Conservation (phyloP, 371 early-diverging fungal genomes). For the Batrachochytrium dendrobatidis region DNA sequence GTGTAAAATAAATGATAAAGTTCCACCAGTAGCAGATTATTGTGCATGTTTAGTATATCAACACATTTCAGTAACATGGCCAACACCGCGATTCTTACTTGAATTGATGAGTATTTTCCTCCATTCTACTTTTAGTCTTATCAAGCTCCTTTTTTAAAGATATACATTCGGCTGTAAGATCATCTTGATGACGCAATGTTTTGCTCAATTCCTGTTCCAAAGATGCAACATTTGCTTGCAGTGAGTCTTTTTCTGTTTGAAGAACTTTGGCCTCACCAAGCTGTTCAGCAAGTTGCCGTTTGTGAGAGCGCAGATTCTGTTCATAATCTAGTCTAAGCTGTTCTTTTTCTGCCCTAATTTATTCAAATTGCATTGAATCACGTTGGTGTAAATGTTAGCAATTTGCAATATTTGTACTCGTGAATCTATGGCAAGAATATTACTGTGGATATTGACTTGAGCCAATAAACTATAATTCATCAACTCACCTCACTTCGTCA, state of each 20-base stretch:
- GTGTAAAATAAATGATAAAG: neutral
- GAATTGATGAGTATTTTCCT: slow-evolving; percentile 22
- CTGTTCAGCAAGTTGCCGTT: slow-evolving; percentile 32
- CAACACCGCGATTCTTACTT: slow-evolving; percentile 9
- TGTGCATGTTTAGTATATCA: neutral
- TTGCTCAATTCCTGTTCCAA: slow-evolving; percentile 22
- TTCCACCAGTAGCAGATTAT: neutral
- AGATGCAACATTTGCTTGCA: neutral
- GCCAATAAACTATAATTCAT: neutral
- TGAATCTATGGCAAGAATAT: neutral
- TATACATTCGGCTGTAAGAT: slow-evolving; percentile 22
- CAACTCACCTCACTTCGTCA: slow-evolving; percentile 11
- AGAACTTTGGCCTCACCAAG: slow-evolving; percentile 22
- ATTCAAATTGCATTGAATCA: neutral
- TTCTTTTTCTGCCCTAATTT: slow-evolving; percentile 34
- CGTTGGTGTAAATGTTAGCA: neutral
- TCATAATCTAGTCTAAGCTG: slow-evolving; percentile 22
- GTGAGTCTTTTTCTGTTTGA: slow-evolving; percentile 31
- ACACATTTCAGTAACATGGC: neutral
- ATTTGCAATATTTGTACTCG: too few species aligned
- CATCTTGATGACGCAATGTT: slow-evolving; percentile 18
- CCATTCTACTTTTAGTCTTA: slow-evolving; percentile 20
- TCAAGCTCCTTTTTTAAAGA: slow-evolving; percentile 27
- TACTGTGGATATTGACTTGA: neutral
- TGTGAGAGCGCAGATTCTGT: slow-evolving; percentile 24